phyloP scores from a whole-genome alignment of 202 grass and related monocot species.

The Elaeis oleifera region DNA sequence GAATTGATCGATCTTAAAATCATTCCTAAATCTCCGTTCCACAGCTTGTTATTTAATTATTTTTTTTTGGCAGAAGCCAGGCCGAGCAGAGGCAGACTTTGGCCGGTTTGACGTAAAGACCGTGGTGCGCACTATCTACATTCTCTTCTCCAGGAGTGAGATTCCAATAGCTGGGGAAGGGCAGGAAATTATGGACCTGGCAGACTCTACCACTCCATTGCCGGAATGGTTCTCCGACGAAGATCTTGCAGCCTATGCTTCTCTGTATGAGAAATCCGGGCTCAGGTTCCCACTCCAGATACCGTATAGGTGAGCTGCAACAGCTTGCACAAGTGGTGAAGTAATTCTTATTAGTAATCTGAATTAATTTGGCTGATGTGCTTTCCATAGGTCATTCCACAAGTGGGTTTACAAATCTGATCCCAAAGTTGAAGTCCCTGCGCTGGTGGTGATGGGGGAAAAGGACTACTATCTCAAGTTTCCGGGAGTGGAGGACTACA shows the following conservation, averaged over 20 bases:
- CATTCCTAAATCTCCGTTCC: not conserved
- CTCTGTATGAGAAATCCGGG: conserved; percentile 43
- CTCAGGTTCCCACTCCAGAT: conserved; percentile 41
- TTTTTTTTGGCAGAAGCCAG: conserved; percentile 30
- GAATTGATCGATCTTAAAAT: too few species aligned
- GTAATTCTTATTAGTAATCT: not conserved
- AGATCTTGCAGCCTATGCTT: conserved; percentile 34
- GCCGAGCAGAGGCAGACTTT: conserved; percentile 44
- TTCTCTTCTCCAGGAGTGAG: conserved; percentile 43
- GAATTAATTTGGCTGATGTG: not conserved
- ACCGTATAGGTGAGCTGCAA: conserved; percentile 38
- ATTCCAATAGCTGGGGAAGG: conserved; percentile 39
- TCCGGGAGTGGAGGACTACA: conserved; percentile 24
- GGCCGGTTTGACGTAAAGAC: conserved; percentile 31
- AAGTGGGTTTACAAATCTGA: not conserved
- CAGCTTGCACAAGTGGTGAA: not conserved
- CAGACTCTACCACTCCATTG: conserved; percentile 28
- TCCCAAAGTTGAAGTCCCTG: conserved; percentile 40
- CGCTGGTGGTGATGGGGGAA: conserved; percentile 48
- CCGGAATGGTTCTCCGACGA: conserved; percentile 44
- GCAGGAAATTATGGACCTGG: conserved; percentile 53
- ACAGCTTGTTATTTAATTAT: not conserved
- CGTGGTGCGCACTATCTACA: conserved; percentile 51
- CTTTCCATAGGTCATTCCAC: conserved; percentile 18
- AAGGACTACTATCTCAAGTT: conserved; percentile 46